Conservation (phyloP, 2,329 filamentous ascomycete species). For the Penicillium concentricum region DNA sequence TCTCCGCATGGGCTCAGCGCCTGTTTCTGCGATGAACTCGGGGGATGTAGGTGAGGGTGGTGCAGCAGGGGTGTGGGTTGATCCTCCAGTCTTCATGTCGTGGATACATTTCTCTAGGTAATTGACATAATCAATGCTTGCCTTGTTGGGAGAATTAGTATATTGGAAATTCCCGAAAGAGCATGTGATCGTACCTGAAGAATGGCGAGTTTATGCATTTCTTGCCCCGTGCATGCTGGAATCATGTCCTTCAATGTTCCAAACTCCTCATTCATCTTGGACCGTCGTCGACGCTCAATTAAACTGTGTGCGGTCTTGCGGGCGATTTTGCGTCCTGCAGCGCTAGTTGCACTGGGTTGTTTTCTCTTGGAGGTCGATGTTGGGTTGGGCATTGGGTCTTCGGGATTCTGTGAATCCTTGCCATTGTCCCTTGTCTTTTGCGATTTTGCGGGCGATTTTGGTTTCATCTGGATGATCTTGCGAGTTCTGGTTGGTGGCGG, state of each 20-base stretch:
- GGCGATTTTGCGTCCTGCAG: slow-evolving; percentile 89
- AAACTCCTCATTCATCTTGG: slow-evolving; percentile 99
- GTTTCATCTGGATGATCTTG: slow-evolving; percentile 99
- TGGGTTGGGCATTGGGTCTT: slow-evolving; percentile 24
- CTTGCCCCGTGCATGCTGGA: slow-evolving; percentile 84
- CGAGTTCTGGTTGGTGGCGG: slow-evolving; percentile 88
- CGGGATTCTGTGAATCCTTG: slow-evolving; percentile 18
- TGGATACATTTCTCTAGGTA: slow-evolving; percentile 87
- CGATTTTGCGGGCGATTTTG: slow-evolving; percentile 45
- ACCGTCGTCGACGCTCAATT: slow-evolving; percentile 83
- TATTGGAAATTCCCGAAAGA: slow-evolving; percentile 5
- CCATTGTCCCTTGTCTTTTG: slow-evolving; percentile 29
- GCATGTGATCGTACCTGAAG: slow-evolving; percentile 65
- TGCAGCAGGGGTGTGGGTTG: slow-evolving; percentile 15
- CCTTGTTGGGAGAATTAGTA: slow-evolving; percentile 57
- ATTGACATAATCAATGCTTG: slow-evolving; percentile 91
- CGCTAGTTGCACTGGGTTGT: slow-evolving; percentile 71
- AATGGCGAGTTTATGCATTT: slow-evolving; percentile 98
- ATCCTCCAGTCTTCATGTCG: slow-evolving; percentile 65
- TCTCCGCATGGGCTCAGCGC: slow-evolving; percentile 9
- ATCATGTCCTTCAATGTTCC: slow-evolving; percentile 91
- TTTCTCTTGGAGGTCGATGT: slow-evolving; percentile 65
- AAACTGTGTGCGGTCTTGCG: slow-evolving; percentile 94
- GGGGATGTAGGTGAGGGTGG: slow-evolving; percentile 39
- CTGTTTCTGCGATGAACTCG: slow-evolving; percentile 29